phyloP scores from a whole-genome alignment of 2,329 filamentous ascomycete genomes.

The Grosmannia serpens region DNA sequence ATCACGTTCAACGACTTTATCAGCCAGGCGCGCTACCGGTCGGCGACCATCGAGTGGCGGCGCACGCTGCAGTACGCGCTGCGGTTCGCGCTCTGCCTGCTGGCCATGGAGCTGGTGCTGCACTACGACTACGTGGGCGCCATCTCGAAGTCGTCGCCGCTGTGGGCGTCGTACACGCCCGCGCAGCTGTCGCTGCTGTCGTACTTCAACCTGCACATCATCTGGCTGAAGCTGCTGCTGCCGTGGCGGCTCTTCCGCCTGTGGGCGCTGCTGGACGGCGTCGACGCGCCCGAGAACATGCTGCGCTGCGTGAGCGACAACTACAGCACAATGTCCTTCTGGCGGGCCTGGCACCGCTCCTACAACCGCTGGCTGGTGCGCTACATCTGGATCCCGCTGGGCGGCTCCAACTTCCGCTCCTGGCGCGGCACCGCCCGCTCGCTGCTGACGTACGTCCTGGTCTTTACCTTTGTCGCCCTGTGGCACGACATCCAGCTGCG shows the following conservation, averaged over 20 bases:
- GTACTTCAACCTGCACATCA: conserved; percentile 91
- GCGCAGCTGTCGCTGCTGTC: conserved; percentile 82
- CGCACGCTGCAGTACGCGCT: conserved; percentile 74
- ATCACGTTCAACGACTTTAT: conserved; percentile 98
- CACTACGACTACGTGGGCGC: conserved; percentile 92
- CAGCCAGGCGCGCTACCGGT: conserved; percentile 64
- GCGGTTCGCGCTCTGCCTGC: conserved; percentile 67
- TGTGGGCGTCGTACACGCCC: conserved; percentile 75
- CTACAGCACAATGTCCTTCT: conserved; percentile 82
- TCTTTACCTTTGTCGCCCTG: conserved; percentile 93
- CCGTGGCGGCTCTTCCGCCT: conserved; percentile 98
- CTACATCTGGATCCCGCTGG: conserved; percentile 88
- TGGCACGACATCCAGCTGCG: conserved; percentile 96
- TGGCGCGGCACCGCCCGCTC: conserved; percentile 40
- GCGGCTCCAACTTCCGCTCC: conserved; percentile 48
- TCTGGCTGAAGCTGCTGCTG: conserved; percentile 94
- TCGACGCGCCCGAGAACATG: conserved; percentile 98
- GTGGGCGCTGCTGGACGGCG: conserved; percentile 82
- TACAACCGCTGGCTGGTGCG: conserved; percentile 93
- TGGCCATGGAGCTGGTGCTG: conserved; percentile 83
- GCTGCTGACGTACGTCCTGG: conserved; percentile 64
- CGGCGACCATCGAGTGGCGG: conserved; percentile 55
- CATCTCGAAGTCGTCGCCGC: conserved; percentile 69
- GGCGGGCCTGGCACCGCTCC: conserved; percentile 90
- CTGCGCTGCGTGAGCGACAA: conserved; percentile 93